Percentiles rank a stretch among this genome's conserved stretches.
These are phyloP conservation scores for Cinchona pubescens DNA, from an alignment of 257 asterid species.

Conservation along the genomic window DNA sequence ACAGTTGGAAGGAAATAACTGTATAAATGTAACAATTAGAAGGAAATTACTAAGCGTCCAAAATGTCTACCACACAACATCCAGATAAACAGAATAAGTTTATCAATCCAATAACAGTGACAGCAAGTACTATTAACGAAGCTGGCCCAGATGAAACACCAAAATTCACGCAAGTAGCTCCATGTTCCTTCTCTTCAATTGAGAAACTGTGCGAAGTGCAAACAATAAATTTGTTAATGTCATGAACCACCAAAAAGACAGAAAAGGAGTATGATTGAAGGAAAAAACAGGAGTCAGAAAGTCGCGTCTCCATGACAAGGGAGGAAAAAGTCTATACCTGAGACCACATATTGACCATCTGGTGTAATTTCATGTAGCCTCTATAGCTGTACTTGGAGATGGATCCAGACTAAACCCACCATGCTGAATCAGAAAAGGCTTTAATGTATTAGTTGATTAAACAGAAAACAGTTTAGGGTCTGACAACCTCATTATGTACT, in stretches of 20 bases:
- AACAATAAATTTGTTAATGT: neutral
- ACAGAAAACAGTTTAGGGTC: neutral
- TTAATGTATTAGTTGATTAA: neutral
- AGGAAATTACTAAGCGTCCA: too few relatives aligned
- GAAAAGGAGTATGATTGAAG: neutral
- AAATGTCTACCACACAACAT: neutral
- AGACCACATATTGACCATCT: conserved; percentile 86
- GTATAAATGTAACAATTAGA: too few relatives aligned
- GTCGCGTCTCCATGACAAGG: too few relatives aligned
- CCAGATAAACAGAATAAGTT: neutral
- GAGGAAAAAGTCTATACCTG: conserved; percentile 46
- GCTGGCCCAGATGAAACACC: neutral
- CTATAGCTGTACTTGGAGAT: conserved; percentile 56
- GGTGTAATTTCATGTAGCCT: conserved; percentile 95
- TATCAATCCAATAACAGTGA: neutral
- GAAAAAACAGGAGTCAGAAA: too few relatives aligned
- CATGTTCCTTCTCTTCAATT: neutral
- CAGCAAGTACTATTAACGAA: too few relatives aligned
- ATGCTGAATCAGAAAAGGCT: conserved; percentile 44
- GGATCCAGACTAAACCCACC: conserved; percentile 81
- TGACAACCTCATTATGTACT: neutral
- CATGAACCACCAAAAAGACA: neutral
- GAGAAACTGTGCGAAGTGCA: neutral
- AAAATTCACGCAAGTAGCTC: neutral
- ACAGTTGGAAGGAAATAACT: neutral